These are phyloP conservation scores for Talaromyces islandicus DNA, from an alignment of 2,329 filamentous ascomycete genomes.

Conservation along the genomic window DNA sequence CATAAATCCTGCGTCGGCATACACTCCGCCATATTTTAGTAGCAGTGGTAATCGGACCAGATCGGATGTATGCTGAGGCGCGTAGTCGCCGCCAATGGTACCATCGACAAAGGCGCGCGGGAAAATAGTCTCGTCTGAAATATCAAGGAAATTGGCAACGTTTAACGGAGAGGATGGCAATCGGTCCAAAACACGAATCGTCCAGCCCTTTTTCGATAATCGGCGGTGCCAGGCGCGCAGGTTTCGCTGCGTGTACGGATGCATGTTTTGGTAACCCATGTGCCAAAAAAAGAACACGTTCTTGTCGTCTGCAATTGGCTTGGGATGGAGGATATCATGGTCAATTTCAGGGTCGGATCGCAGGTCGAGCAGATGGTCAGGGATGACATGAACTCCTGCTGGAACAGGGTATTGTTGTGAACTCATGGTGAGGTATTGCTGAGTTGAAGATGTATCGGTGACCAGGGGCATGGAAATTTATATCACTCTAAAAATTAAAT, in stretches of 20 bases:
- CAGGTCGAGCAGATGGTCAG: slow-evolving; percentile 37
- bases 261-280: slow-evolving; percentile 44
- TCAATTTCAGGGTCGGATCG: slow-evolving; percentile 45
- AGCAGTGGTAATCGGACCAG: slow-evolving; percentile 53
- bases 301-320: slow-evolving; percentile 40
- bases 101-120: slow-evolving; percentile 48
- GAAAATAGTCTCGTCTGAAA: slow-evolving; percentile 39
- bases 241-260: slow-evolving; percentile 48
- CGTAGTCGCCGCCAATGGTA: slow-evolving; percentile 45
- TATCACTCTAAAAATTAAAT: neutral
- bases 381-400: slow-evolving; percentile 37
- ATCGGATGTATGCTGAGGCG: slow-evolving; percentile 52
- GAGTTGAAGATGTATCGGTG: neutral
- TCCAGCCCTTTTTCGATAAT: slow-evolving; percentile 49
- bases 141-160: slow-evolving; percentile 45
- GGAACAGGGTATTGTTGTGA: slow-evolving; percentile 20
- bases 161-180: slow-evolving; percentile 41
- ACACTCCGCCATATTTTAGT: slow-evolving; percentile 53
- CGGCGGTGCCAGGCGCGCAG: slow-evolving; percentile 50
- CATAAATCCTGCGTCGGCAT: slow-evolving; percentile 52
- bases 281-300: slow-evolving; percentile 58
- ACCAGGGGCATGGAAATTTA: neutral
- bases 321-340: slow-evolving; percentile 34
- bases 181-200: slow-evolving; percentile 47
- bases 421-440: neutral